A percentile compares a stretch with the other conserved stretches of the same genome.
These are phyloP conservation scores for Phytophthora macrochlamydospora DNA, from an alignment of 352 stramenopile genomes.

Conservation along the genomic window DNA sequence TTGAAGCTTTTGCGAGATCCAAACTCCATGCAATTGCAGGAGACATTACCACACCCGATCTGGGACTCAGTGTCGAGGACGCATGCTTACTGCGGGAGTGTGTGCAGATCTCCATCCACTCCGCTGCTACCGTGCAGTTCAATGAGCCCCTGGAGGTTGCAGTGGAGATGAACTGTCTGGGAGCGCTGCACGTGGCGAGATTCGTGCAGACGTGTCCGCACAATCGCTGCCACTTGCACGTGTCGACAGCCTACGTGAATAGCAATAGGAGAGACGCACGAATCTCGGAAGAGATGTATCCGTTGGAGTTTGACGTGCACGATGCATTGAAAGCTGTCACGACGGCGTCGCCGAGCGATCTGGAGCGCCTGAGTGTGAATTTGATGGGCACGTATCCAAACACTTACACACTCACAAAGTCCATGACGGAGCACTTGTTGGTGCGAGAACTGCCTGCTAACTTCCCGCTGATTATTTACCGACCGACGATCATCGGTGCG, in stretches of 20 bases:
- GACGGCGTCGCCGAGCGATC: slow-evolving; percentile 51
- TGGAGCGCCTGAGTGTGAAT: slow-evolving; percentile 73
- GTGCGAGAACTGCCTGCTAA: slow-evolving; percentile 44
- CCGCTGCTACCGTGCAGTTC: slow-evolving; percentile 87
- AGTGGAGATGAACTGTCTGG: slow-evolving; percentile 86
- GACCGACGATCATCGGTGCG: slow-evolving; percentile 86
- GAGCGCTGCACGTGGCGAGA: slow-evolving; percentile 63
- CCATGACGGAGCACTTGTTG: slow-evolving; percentile 84
- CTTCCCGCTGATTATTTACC: slow-evolving; percentile 79
- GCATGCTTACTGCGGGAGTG: slow-evolving; percentile 41
- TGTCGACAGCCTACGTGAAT: slow-evolving; percentile 88
- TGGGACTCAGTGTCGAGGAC: slow-evolving; percentile 62
- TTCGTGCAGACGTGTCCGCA: slow-evolving; percentile 63
- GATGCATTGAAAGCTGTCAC: slow-evolving; percentile 65
- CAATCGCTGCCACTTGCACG: slow-evolving; percentile 72
- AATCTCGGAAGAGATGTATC: slow-evolving; percentile 78
- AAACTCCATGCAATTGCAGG: slow-evolving; percentile 73
- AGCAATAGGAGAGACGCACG: slow-evolving; percentile 70
- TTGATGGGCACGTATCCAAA: slow-evolving; percentile 90
- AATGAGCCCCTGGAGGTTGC: slow-evolving; percentile 87
- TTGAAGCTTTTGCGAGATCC: slow-evolving; percentile 47
- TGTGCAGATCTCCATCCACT: slow-evolving; percentile 83
- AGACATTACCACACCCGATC: slow-evolving; percentile 69
- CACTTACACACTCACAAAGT: slow-evolving; percentile 91
- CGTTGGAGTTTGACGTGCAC: slow-evolving; percentile 84